A percentile compares a stretch with the other conserved stretches of the same genome.
phyloP scores from a whole-genome alignment of 192 early-diverging fungal genomes.

The Coemansia sp. region DNA sequence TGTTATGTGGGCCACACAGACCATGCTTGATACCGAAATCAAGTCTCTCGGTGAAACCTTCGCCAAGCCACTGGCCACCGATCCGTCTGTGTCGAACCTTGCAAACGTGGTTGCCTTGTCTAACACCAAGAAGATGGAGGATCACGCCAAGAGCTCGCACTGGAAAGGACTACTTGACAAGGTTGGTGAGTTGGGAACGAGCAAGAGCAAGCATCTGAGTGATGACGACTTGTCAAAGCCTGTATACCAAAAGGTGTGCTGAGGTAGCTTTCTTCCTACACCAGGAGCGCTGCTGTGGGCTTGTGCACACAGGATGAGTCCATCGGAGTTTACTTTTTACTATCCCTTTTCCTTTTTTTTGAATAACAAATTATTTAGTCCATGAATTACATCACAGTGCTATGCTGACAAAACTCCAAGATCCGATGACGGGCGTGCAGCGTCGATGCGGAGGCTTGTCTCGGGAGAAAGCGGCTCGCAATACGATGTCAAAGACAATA shows the following conservation, averaged over 20 bases:
- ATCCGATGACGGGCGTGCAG: conserved; percentile 10
- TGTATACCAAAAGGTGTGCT: conserved; percentile 41
- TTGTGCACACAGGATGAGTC: too few relatives aligned
- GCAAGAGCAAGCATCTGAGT: conserved; percentile 5
- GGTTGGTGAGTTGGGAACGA: conserved; percentile 33
- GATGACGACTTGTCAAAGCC: conserved; percentile 23
- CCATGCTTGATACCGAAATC: conserved; percentile 41
- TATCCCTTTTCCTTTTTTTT: neutral
- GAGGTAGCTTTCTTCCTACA: neutral
- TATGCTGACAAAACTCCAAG: neutral
- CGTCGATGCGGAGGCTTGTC: conserved; percentile 27
- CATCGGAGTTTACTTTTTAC: neutral
- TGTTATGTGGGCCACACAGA: conserved; percentile 57
- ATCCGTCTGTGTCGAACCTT: conserved; percentile 30
- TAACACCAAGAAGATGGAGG: conserved; percentile 9
- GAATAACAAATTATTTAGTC: neutral
- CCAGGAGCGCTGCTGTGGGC: too few relatives aligned
- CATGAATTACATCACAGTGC: neutral
- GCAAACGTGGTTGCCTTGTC: conserved; percentile 24
- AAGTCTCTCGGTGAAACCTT: conserved; percentile 42
- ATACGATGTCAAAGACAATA: conserved; percentile 26
- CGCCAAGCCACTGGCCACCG: conserved; percentile 25
- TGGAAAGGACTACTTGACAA: conserved; percentile 28
- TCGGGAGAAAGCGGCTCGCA: conserved; percentile 21
- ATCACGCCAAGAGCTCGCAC: conserved; percentile 25